A percentile compares a stretch with the other conserved stretches of the same genome.
These are phyloP conservation scores for Candida freyschussii DNA, from an alignment of 1,139 yeast genomes.

Conservation along the genomic window DNA sequence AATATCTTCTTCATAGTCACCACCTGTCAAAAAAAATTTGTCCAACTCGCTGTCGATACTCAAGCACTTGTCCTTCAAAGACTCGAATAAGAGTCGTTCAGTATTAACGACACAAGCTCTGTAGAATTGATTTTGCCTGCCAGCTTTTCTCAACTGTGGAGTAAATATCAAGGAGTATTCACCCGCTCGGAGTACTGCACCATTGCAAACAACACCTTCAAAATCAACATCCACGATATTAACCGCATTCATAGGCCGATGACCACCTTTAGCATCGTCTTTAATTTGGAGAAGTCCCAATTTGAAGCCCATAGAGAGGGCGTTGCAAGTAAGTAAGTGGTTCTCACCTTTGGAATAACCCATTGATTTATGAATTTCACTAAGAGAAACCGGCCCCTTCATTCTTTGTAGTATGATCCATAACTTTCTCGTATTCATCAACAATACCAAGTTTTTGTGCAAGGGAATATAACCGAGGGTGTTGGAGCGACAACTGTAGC, in stretches of 20 bases:
- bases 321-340: conserved; percentile 16
- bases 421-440: conserved; percentile 29
- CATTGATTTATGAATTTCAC: conserved; percentile 17
- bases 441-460: conserved; percentile 19
- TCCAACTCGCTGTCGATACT: conserved; percentile 13
- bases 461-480: conserved; percentile 16
- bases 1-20: conserved; percentile 1
- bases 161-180: too few relatives aligned
- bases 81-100: conserved; percentile 9
- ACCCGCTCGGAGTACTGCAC: background rate
- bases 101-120: too few relatives aligned
- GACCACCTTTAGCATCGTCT: conserved; percentile 7
- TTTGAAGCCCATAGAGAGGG: conserved; percentile 23
- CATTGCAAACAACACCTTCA: conserved; percentile 6
- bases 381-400: conserved; percentile 21
- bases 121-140: too few relatives aligned
- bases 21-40: conserved; percentile 1
- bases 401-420: conserved; percentile 22
- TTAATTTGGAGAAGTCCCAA: conserved; percentile 21
- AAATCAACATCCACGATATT: conserved; percentile 9
- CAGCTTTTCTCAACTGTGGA: too few relatives aligned
- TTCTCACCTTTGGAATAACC: conserved; percentile 11
- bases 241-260: conserved; percentile 2
- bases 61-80: conserved; percentile 14
- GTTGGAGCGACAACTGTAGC: conserved; percentile 28